Percentiles rank a stretch among this genome's conserved stretches.
These are phyloP conservation scores for Hyphodiscus hymeniophilus DNA, from an alignment of 495 filamentous ascomycete species.

Conservation along the genomic window DNA sequence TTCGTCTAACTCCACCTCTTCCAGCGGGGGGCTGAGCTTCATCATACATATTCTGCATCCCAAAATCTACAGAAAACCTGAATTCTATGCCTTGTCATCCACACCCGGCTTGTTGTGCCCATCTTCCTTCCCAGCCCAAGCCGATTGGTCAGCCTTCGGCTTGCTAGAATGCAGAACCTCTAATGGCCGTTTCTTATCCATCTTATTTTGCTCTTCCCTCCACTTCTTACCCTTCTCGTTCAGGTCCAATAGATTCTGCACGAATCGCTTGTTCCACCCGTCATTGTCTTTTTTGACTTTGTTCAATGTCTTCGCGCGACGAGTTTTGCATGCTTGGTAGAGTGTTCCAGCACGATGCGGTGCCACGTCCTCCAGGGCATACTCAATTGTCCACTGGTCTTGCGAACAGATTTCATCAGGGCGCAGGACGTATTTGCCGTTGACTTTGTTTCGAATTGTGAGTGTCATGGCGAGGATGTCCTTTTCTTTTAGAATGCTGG, in stretches of 20 bases:
- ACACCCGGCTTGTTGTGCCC: background rate
- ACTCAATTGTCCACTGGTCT: slow-evolving; percentile 71
- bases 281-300: slow-evolving; percentile 28
- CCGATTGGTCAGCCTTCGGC: too few relatives aligned
- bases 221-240: slow-evolving; percentile 37
- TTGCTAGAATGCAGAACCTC: slow-evolving; percentile 5
- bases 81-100: background rate
- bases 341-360: slow-evolving; percentile 30
- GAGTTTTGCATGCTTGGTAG: slow-evolving; percentile 40
- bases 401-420: slow-evolving; percentile 39
- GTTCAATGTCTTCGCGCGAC: slow-evolving; percentile 41
- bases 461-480: slow-evolving; percentile 52
- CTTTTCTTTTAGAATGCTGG: background rate
- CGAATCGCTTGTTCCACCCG: slow-evolving; percentile 28
- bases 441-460: slow-evolving; percentile 63
- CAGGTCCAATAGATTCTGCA: slow-evolving; percentile 33
- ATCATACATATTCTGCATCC: background rate
- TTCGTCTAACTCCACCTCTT: too few relatives aligned
- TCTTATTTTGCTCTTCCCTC: slow-evolving; percentile 38
- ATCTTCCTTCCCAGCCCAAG: too few relatives aligned
- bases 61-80: background rate
- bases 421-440: slow-evolving; percentile 53
- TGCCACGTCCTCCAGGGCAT: slow-evolving; percentile 53
- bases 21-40: background rate
- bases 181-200: slow-evolving; percentile 28